Conservation (phyloP, 192 early-diverging fungal genomes). For the Backusella mclennaniae region DNA sequence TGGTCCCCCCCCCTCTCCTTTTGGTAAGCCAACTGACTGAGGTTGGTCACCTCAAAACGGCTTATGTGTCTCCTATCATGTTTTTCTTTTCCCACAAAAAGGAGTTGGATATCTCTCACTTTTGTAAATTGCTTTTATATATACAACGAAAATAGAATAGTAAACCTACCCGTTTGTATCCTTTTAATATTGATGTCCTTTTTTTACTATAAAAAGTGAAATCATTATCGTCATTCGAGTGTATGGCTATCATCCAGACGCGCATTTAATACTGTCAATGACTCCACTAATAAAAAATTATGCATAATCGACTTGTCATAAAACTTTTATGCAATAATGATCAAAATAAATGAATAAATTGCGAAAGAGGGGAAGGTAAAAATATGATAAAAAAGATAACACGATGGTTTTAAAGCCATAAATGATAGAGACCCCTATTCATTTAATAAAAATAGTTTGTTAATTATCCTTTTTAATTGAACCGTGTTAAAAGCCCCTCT, state of each 20-base stretch:
- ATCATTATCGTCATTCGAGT: background rate
- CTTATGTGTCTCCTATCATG: background rate
- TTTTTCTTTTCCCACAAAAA: background rate
- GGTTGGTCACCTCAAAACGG: background rate
- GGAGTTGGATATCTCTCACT: too few species aligned
- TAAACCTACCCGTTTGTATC: background rate
- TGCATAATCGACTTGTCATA: background rate
- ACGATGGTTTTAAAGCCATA: background rate
- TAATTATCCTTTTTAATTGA: background rate
- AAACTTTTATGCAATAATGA: background rate
- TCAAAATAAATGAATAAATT: background rate
- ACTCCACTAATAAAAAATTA: background rate
- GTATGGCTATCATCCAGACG: background rate
- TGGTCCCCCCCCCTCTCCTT: background rate
- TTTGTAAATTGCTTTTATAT: too few species aligned
- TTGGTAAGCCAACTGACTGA: background rate
- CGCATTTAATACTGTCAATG: background rate
- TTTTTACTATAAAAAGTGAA: background rate
- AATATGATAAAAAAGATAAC: background rate
- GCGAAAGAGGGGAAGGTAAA: background rate
- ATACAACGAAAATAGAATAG: background rate
- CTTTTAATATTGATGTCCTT: background rate
- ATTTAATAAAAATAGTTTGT: background rate
- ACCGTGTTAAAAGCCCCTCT: background rate
- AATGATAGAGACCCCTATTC: background rate